A percentile compares a stretch with the other conserved stretches of the same genome.
phyloP scores from a whole-genome alignment of 331 rosid species.

The Spiraea crenata region DNA sequence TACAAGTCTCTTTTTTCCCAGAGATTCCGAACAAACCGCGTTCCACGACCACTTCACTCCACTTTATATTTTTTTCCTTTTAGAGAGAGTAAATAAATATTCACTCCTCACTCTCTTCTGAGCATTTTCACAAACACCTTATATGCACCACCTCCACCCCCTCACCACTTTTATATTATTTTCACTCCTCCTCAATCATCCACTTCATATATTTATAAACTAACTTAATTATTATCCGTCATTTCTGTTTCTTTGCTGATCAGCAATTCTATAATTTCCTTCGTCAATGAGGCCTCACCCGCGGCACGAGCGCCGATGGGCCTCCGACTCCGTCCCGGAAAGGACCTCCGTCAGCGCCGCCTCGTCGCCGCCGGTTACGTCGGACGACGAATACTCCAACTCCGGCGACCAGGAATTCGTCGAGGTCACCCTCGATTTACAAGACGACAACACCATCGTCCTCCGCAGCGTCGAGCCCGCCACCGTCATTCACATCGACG shows the following conservation, averaged over 20 bases:
- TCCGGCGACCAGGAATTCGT: conserved; percentile 60
- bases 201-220: background rate
- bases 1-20: conserved; percentile 15
- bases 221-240: no score
- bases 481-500: conserved; percentile 48
- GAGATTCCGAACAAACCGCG: conserved; percentile 28
- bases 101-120: background rate
- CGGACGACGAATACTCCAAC: conserved; percentile 29
- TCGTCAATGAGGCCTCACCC: conserved; percentile 27
- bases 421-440: conserved; percentile 81
- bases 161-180: background rate
- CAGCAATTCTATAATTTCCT: background rate
- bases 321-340: conserved; percentile 38
- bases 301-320: conserved; percentile 39
- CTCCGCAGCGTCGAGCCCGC: conserved; percentile 82
- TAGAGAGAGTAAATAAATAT: background rate
- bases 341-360: conserved; percentile 14
- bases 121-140: background rate
- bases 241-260: background rate
- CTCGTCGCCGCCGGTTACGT: conserved; percentile 66
- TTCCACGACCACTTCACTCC: background rate
- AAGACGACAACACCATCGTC: conserved; percentile 68
- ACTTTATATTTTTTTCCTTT: background rate
- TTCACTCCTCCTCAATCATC: background rate
- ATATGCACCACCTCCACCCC: background rate